Evolutionary conservation across 2,329 filamentous ascomycete genomes (phyloP).

Genomic region (Thelonectria blattea): DNA sequence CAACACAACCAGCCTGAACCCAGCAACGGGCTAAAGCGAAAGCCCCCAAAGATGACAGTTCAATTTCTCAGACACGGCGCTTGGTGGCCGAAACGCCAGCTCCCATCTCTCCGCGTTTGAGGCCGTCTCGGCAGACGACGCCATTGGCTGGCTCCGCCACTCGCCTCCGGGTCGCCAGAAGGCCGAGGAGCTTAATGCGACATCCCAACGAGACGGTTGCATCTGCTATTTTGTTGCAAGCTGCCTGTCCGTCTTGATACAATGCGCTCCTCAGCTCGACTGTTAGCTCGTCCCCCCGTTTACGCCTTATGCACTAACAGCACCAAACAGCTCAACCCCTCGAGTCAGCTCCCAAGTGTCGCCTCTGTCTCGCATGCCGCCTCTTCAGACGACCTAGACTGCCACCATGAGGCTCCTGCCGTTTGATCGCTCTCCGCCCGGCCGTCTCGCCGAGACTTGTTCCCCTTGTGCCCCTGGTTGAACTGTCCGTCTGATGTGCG

Average conservation of each 20-base stretch:
- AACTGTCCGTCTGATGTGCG: constrained; percentile 42
- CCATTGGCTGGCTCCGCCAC: constrained; percentile 27
- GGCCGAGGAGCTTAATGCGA: constrained; percentile 29
- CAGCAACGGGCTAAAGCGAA: not conserved
- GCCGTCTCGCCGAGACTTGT: constrained; percentile 2
- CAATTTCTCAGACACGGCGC: constrained; percentile 26
- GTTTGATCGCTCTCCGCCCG: constrained; percentile 31
- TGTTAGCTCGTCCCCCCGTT: not conserved
- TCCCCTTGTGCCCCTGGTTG: constrained; percentile 26
- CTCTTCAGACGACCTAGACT: constrained; percentile 27
- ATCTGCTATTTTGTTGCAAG: not conserved
- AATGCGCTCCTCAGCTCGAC: not conserved
- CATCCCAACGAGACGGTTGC: constrained; percentile 21
- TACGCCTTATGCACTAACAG: not conserved
- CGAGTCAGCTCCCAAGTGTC: constrained; percentile 14
- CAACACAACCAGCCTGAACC: constrained; percentile 7
- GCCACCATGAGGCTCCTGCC: constrained; percentile 28
- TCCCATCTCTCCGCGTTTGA: constrained; percentile 27
- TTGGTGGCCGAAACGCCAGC: constrained; percentile 32
- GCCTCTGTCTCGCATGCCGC: constrained; percentile 31
- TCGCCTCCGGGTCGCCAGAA: constrained; percentile 18
- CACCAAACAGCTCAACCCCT: constrained; percentile 13
- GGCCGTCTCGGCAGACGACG: constrained; percentile 1
- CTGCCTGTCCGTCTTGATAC: not conserved
- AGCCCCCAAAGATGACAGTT: too few relatives aligned